Conservation (phyloP, 306 rosid species). For the Purshia tridentata region DNA sequence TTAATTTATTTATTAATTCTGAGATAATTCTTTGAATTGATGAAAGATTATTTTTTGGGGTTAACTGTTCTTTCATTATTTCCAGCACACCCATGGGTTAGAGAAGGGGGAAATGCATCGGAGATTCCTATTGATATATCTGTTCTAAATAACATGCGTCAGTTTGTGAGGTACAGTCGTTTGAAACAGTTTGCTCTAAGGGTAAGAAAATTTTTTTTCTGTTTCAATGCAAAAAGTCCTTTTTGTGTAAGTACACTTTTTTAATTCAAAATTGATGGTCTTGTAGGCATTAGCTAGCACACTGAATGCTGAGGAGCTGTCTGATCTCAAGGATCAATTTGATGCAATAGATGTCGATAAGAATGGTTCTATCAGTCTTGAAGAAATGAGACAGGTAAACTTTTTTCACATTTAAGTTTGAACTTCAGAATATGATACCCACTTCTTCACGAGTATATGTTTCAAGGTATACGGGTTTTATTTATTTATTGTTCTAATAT, state of each 20-base stretch:
- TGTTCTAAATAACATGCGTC: constrained; percentile 88
- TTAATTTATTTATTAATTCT: neutral
- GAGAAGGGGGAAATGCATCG: constrained; percentile 89
- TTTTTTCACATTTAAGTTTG: constrained; percentile 12
- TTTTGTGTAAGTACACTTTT: constrained; percentile 5
- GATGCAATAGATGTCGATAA: constrained; percentile 98
- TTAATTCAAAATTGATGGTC: constrained; percentile 23
- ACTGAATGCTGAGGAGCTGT: constrained; percentile 74
- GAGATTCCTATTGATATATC: constrained; percentile 97
- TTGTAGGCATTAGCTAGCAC: constrained; percentile 97
- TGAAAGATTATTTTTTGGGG: neutral
- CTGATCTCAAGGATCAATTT: constrained; percentile 92
- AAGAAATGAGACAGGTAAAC: constrained; percentile 95
- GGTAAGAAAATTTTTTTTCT: constrained; percentile 41
- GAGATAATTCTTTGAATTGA: neutral
- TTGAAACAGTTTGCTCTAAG: constrained; percentile 96
- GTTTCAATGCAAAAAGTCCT: constrained; percentile 22
- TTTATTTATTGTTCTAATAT: constrained; percentile 21
- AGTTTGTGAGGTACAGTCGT: constrained; percentile 87
- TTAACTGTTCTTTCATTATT: constrained; percentile 33
- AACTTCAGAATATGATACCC: neutral
- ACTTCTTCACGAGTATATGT: neutral
- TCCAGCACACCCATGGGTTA: constrained; percentile 97
- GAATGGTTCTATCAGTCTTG: constrained; percentile 92
- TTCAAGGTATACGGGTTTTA: neutral